Percentiles rank a stretch among this genome's conserved stretches.
Conservation (phyloP, 148 eudicot genomes). For the Vaccinium myrtillus region DNA sequence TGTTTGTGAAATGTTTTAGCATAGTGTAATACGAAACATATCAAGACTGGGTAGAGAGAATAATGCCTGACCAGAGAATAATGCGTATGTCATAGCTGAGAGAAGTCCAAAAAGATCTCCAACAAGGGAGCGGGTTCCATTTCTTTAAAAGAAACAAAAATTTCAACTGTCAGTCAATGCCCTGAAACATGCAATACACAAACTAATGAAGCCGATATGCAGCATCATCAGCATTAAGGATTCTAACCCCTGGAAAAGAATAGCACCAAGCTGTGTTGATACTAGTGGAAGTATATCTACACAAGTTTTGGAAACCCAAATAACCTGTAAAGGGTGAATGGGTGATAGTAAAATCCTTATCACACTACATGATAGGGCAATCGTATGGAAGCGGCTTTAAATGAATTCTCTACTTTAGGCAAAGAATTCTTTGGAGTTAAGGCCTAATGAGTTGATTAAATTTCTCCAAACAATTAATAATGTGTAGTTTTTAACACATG, state of each 20-base stretch:
- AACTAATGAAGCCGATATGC: background rate
- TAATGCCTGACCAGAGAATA: constrained; percentile 71
- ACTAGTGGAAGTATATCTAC: background rate
- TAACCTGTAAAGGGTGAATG: background rate
- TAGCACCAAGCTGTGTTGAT: background rate
- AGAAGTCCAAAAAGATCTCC: constrained; percentile 97
- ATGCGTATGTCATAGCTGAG: constrained; percentile 87
- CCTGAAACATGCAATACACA: constrained; percentile 39
- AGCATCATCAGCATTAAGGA: background rate
- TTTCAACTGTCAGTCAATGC: constrained; percentile 47
- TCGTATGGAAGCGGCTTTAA: background rate
- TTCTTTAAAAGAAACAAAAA: constrained; percentile 58
- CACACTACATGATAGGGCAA: background rate
- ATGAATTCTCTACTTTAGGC: background rate
- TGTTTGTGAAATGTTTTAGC: constrained; percentile 21
- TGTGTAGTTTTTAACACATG: background rate
- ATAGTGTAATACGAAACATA: constrained; percentile 2
- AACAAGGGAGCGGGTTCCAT: constrained; percentile 64
- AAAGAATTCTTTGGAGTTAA: background rate
- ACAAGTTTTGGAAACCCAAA: background rate
- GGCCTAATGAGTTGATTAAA: background rate
- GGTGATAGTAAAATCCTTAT: background rate
- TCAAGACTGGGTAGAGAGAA: constrained; percentile 1
- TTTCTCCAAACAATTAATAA: background rate
- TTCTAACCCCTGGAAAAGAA: background rate